Base-by-base conservation (phyloP, 2,329 filamentous ascomycete genomes). In the Sclerotinia trifoliorum region DNA sequence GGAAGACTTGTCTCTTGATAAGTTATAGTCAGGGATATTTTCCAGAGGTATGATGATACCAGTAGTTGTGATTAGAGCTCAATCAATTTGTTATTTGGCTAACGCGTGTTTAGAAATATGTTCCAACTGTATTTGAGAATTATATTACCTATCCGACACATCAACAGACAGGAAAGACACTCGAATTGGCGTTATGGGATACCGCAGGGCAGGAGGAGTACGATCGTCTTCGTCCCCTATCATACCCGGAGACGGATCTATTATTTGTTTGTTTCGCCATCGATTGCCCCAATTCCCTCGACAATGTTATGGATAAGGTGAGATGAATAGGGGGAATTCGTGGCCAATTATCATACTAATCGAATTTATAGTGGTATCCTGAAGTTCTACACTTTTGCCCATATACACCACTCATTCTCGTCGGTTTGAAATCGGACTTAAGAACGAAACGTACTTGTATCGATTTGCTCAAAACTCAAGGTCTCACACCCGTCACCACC, bases 241-340 rank as follows among this genome's bases (percentile, higher is more conserved):
- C 94, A 56, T 99, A 99, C 81, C 95, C 95, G 4, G 95, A 99
- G 81, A 99, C 95, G 17, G 95, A 99, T 80, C 86, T 99, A 46
- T 89, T 99, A 70, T 98, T 99, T 80, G 95, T 99, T 74, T 99
- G 95, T 84, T 99, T 99, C 80, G 95, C 95, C 73, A 97, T 99
- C 77, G 95, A 99, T 81, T 99, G 95, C 80, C 95, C 95, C 48
- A 97, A 97, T 80, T 98, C 94, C 8, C 85, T 99, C 65, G 95
- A 99, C 78, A 99, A 99, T 80, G 94, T 99, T 69, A 90, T 98
- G 83, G 95, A 99, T 83, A 99, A 99, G 90, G 95, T 97, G 83
- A 71, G 83, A 65, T 42, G 5, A 42, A 42, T 29, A 15, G 56
- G 19, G 26, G 44, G n/a, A 19, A 15, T 21, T 35, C 10, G 32